Evolutionary conservation across 306 rosid species (phyloP).

Genomic region (Prunus padus): DNA sequence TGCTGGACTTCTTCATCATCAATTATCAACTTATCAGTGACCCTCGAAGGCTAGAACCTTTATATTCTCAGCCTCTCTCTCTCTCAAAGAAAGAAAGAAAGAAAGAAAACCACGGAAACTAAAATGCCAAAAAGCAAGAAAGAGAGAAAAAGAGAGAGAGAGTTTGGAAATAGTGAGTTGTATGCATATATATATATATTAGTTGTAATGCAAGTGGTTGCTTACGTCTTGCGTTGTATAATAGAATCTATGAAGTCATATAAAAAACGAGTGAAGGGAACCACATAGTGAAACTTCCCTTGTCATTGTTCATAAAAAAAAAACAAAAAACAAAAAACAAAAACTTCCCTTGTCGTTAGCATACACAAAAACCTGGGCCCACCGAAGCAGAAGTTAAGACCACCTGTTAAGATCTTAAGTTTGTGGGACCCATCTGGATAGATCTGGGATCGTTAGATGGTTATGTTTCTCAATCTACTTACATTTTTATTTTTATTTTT

Average conservation of each 20-base stretch:
- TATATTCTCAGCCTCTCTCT: not conserved
- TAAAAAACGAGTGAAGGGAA: slow-evolving; percentile 9
- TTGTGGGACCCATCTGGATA: not conserved
- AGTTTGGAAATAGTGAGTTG: not conserved
- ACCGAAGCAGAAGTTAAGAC: too few relatives aligned
- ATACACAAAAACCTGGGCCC: not conserved
- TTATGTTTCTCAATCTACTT: not conserved
- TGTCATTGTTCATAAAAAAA: too few relatives aligned
- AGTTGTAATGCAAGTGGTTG: too few relatives aligned
- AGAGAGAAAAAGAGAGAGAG: not conserved
- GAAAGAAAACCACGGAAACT: not conserved
- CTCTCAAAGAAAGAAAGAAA: not conserved
- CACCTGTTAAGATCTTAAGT: not conserved
- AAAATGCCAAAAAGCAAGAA: not conserved
- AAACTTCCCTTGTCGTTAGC: not conserved
- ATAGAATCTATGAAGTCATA: too few relatives aligned
- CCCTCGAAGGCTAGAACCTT: too few relatives aligned
- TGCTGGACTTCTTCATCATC: slow-evolving; percentile 29
- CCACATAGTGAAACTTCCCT: not conserved
- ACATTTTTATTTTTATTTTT: too few relatives aligned
- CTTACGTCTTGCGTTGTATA: too few relatives aligned
- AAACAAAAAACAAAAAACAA: too few relatives aligned
- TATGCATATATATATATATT: not conserved
- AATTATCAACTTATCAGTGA: too few relatives aligned
- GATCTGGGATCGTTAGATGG: not conserved